Conservation (phyloP, 257 asterid genomes). For the Solanum lycopersicoides region DNA sequence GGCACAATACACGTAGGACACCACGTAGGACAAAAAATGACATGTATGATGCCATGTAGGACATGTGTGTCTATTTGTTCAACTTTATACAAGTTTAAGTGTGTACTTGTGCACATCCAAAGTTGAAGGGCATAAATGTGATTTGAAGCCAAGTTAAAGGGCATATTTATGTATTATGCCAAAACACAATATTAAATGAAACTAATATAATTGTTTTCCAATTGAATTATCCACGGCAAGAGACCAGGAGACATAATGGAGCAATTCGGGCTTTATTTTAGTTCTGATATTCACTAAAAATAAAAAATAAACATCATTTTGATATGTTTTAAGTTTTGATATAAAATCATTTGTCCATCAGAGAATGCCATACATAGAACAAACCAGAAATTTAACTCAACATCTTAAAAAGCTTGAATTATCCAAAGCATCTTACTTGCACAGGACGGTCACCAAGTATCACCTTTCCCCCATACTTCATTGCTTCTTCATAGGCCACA, state of each 20-base stretch:
- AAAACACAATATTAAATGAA: neutral
- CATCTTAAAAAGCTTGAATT: neutral
- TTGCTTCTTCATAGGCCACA: conserved; percentile 91
- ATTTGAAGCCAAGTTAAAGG: too few relatives aligned
- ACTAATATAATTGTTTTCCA: neutral
- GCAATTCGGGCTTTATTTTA: neutral
- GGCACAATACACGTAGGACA: too few relatives aligned
- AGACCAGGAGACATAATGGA: neutral
- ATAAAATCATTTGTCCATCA: neutral
- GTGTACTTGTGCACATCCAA: too few relatives aligned
- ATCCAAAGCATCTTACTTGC: conserved; percentile 40
- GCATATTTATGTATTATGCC: too few relatives aligned
- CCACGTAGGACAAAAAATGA: too few relatives aligned
- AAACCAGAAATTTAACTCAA: neutral
- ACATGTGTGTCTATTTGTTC: too few relatives aligned
- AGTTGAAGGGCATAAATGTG: too few relatives aligned
- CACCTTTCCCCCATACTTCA: conserved; percentile 83
- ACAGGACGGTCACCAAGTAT: conserved; percentile 93
- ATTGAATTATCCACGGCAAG: neutral
- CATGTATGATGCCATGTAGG: too few relatives aligned
- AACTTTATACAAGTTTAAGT: too few relatives aligned
- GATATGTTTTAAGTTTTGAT: neutral
- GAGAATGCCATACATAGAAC: neutral
- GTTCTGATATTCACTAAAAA: neutral
- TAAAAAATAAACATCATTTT: neutral